Evolutionary conservation across 805 yeast genomes (phyloP).

Genomic region (Saturnispora hagleri): DNA sequence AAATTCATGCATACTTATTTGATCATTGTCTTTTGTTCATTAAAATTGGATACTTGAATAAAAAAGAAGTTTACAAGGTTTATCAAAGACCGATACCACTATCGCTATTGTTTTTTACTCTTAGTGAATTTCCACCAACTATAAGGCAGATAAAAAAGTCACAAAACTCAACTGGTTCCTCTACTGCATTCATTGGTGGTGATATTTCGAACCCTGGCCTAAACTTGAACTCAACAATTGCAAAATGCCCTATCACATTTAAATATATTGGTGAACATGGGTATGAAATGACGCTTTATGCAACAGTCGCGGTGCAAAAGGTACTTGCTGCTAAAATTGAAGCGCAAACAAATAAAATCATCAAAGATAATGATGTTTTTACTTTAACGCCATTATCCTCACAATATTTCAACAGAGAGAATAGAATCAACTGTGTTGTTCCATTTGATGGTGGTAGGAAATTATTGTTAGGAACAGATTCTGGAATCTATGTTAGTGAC

Average conservation of each 20-base stretch:
- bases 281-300: constrained; percentile 44
- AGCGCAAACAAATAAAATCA: constrained; percentile 66
- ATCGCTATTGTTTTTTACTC: constrained; percentile 62
- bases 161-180: constrained; percentile 29
- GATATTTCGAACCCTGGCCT: constrained; percentile 14
- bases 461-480: constrained; percentile 81
- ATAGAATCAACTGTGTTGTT: constrained; percentile 82
- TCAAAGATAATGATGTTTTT: constrained; percentile 69
- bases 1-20: constrained; percentile 75
- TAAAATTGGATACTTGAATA: constrained; percentile 76
- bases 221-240: constrained; percentile 17
- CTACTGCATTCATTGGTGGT: constrained; percentile 22
- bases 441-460: constrained; percentile 94
- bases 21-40: constrained; percentile 85
- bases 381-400: constrained; percentile 68
- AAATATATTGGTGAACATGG: constrained; percentile 46
- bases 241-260: constrained; percentile 42
- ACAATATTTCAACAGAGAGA: constrained; percentile 60
- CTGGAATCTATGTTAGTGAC: constrained; percentile 81
- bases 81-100: constrained; percentile 82
- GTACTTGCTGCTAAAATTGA: constrained; percentile 73
- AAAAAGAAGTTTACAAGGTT: constrained; percentile 85
- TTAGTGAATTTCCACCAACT: constrained; percentile 72
- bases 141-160: constrained; percentile 37
- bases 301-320: constrained; percentile 59